These are phyloP conservation scores for Pugionium cornutum DNA, from an alignment of 345 rosid species.

Conservation along the genomic window DNA sequence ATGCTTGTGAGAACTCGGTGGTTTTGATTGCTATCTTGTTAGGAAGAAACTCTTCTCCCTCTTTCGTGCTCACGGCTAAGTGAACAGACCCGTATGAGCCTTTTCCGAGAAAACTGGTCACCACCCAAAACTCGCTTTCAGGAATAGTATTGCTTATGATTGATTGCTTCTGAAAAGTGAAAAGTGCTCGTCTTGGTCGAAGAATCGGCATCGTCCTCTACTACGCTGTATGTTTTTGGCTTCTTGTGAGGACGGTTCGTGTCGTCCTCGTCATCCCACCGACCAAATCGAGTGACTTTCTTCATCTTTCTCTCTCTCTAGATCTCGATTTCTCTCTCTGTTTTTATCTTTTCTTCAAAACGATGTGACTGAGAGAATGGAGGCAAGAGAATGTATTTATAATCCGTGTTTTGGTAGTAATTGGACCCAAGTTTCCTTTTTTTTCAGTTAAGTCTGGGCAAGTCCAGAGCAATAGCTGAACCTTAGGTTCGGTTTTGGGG, in stretches of 20 bases:
- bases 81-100: slow-evolving; percentile 27
- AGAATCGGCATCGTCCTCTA: not conserved
- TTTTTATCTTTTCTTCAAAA: not conserved
- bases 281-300: not conserved
- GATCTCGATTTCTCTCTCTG: not conserved
- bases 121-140: not conserved
- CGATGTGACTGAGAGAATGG: not conserved
- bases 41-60: slow-evolving; percentile 8
- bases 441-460: not conserved
- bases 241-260: slow-evolving; percentile 22
- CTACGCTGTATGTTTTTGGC: not conserved
- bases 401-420: not conserved
- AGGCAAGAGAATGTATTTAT: not conserved
- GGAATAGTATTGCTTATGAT: not conserved
- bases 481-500: not conserved
- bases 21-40: slow-evolving; percentile 24
- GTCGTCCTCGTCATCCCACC: slow-evolving; percentile 11
- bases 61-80: not conserved
- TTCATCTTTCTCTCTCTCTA: not conserved
- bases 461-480: not conserved
- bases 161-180: not conserved
- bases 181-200: slow-evolving; percentile 13
- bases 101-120: slow-evolving; percentile 10
- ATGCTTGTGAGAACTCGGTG: not conserved
- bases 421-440: slow-evolving; percentile 17